Evolutionary conservation across 352 stramenopile genomes (phyloP).

Genomic region (Pythium volutum): DNA sequence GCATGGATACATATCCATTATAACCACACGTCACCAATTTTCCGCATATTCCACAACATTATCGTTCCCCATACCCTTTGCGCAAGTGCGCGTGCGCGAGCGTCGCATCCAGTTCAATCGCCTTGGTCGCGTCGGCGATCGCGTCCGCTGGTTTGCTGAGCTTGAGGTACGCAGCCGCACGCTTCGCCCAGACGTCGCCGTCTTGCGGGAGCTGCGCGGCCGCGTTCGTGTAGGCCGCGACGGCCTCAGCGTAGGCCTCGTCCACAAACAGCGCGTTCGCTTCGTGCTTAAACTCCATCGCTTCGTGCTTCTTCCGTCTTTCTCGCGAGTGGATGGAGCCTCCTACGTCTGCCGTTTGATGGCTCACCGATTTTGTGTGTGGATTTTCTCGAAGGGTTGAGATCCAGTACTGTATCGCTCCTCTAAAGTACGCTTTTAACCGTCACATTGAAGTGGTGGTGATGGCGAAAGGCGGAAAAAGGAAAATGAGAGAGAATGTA

Average conservation of each 20-base stretch:
- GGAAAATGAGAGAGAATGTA: slow-evolving; percentile 5
- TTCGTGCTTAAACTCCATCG: slow-evolving; percentile 70
- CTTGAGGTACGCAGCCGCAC: slow-evolving; percentile 65
- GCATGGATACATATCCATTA: background rate
- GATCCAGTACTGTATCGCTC: background rate
- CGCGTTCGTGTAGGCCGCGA: slow-evolving; percentile 49
- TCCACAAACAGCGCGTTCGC: slow-evolving; percentile 85
- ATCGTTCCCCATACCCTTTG: slow-evolving; percentile 70
- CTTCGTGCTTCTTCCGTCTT: background rate
- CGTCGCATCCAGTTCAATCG: slow-evolving; percentile 44
- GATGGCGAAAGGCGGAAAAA: too few relatives aligned
- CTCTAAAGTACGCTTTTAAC: background rate
- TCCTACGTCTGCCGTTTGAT: background rate
- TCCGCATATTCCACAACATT: too few relatives aligned
- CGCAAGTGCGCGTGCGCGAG: slow-evolving; percentile 65
- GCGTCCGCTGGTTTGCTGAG: slow-evolving; percentile 58
- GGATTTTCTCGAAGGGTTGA: slow-evolving; percentile 13
- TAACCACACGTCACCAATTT: background rate
- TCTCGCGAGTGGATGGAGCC: background rate
- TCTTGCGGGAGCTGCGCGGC: slow-evolving; percentile 35
- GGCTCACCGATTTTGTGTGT: background rate
- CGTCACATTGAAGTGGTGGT: background rate
- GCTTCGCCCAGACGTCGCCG: slow-evolving; percentile 63
- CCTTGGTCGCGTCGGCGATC: slow-evolving; percentile 43
- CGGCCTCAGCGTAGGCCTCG: slow-evolving; percentile 66